A percentile compares a stretch with the other conserved stretches of the same genome.
Conservation (phyloP, 345 rosid species). For the Sisymbrium altissimum region DNA sequence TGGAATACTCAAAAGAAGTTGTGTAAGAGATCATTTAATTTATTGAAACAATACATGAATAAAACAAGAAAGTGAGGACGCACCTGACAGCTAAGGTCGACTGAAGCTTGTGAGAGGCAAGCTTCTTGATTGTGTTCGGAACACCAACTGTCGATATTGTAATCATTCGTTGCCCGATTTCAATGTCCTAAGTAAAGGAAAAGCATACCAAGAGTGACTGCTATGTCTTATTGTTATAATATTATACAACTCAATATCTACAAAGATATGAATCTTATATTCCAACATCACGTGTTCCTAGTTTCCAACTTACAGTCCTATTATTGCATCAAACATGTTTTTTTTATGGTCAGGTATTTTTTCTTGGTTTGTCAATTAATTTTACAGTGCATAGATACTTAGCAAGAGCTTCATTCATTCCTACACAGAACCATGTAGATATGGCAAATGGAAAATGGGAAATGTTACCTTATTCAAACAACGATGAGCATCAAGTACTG, state of each 20-base stretch:
- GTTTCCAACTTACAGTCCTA: not conserved
- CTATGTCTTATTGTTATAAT: not conserved
- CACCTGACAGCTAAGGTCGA: constrained; percentile 96
- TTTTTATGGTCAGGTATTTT: not conserved
- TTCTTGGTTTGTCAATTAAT: not conserved
- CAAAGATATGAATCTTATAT: not conserved
- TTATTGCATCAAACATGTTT: not conserved
- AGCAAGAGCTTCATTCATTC: not conserved
- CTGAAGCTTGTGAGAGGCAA: constrained; percentile 90
- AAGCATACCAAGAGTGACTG: constrained; percentile 3
- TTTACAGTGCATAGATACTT: not conserved
- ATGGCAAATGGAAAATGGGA: not conserved
- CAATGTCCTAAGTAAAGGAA: constrained; percentile 62
- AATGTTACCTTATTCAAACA: constrained; percentile 80
- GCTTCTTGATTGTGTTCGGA: constrained; percentile 89
- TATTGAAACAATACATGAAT: not conserved
- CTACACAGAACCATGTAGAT: not conserved
- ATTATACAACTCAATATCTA: not conserved
- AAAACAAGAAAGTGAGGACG: constrained; percentile 4
- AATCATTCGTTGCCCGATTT: constrained; percentile 96
- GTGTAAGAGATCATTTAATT: not conserved
- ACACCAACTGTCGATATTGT: constrained; percentile 97
- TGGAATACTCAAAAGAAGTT: not conserved
- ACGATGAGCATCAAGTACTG: constrained; percentile 88
- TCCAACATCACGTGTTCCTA: not conserved